Evolutionary conservation across 257 asterid genomes (phyloP).

Genomic region (Cynanchum wilfordii): DNA sequence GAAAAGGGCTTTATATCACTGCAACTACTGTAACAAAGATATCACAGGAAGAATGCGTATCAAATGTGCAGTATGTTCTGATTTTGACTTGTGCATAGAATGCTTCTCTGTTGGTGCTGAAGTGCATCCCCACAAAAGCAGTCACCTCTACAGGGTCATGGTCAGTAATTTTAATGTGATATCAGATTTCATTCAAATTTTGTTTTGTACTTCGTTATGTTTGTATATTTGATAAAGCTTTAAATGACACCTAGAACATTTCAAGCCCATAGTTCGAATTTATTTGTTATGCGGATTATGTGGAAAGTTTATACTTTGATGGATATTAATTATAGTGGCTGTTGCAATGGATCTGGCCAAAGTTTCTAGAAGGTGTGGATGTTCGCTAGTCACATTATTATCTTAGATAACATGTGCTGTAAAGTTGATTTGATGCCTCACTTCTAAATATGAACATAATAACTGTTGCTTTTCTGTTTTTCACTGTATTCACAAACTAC

Average conservation of each 20-base stretch:
- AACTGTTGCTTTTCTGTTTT: background rate
- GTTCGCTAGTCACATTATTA: background rate
- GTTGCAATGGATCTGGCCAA: background rate
- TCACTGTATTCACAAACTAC: background rate
- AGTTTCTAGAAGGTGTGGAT: background rate
- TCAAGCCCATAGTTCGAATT: background rate
- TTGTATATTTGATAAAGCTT: background rate
- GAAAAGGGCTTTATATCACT: slow-evolving; percentile 72
- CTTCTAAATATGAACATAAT: background rate
- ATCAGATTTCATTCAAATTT: background rate
- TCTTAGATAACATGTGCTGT: background rate
- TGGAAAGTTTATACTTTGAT: background rate
- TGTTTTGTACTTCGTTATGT: background rate
- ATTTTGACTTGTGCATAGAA: slow-evolving; percentile 81
- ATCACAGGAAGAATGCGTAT: slow-evolving; percentile 71
- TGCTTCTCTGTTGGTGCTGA: slow-evolving; percentile 91
- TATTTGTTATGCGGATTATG: background rate
- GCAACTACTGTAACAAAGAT: slow-evolving; percentile 82
- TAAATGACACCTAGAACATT: background rate
- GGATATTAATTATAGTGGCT: background rate
- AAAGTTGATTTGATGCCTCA: background rate
- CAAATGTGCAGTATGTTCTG: slow-evolving; percentile 78
- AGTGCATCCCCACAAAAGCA: slow-evolving; percentile 78
- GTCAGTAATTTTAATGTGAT: slow-evolving; percentile 40
- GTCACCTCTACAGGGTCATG: slow-evolving; percentile 75